Percentiles rank a stretch among this genome's conserved stretches.
Conservation (phyloP, 2,329 filamentous ascomycete species). For the Aspergillus vadensis region DNA sequence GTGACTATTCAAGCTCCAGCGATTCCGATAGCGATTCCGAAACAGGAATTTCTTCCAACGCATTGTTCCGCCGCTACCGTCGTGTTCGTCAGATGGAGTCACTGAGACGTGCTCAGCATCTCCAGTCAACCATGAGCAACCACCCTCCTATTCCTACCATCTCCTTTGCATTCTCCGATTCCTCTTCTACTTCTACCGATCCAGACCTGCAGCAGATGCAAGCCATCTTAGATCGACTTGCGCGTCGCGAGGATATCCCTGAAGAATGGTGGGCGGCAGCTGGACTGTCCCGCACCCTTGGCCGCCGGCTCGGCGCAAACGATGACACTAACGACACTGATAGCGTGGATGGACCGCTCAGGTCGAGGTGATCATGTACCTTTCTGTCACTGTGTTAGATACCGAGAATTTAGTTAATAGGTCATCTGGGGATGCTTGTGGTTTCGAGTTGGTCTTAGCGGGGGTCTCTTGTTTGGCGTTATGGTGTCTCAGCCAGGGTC, state of each 20-base stretch:
- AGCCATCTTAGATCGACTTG: conserved; percentile 69
- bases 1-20: conserved; percentile 39
- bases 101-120: conserved; percentile 26
- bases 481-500: conserved; percentile 1
- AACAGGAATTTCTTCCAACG: conserved; percentile 25
- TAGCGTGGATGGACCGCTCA: conserved; percentile 19
- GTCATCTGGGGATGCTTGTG: background rate
- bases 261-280: conserved; percentile 80
- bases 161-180: conserved; percentile 34
- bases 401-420: background rate
- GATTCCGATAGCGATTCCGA: conserved; percentile 40
- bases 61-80: conserved; percentile 24
- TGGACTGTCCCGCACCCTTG: conserved; percentile 62
- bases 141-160: conserved; percentile 38
- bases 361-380: conserved; percentile 14
- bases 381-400: conserved; percentile 20
- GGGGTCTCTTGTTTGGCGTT: conserved; percentile 2
- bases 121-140: conserved; percentile 37
- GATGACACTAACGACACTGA: conserved; percentile 28
- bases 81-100: conserved; percentile 22
- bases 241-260: conserved; percentile 72
- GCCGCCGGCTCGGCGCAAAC: conserved; percentile 30
- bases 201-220: conserved; percentile 65
- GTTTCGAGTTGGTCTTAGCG: background rate
- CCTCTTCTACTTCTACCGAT: conserved; percentile 28